Percentiles rank a stretch among this genome's conserved stretches.
These are phyloP conservation scores for Jacaranda copaia DNA, from an alignment of 257 asterid species.

Conservation along the genomic window DNA sequence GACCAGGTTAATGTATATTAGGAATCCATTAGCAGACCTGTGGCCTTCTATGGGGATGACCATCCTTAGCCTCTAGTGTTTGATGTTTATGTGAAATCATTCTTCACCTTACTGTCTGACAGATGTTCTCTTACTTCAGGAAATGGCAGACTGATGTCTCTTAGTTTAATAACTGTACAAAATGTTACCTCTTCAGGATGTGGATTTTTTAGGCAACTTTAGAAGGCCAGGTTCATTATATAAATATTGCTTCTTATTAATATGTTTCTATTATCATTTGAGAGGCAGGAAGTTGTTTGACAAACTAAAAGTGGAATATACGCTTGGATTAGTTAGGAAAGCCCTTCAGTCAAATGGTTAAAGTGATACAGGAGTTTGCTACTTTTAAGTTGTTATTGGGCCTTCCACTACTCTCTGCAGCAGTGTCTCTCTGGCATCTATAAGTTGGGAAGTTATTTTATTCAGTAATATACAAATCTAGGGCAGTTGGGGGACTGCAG, in stretches of 20 bases:
- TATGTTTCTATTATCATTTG: not conserved
- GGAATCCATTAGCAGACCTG: slow-evolving; percentile 17
- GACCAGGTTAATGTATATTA: not conserved
- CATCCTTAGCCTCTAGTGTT: slow-evolving; percentile 2
- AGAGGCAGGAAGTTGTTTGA: slow-evolving; percentile 1
- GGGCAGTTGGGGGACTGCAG: not conserved
- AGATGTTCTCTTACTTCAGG: not conserved
- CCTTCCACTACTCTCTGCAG: slow-evolving; percentile 19
- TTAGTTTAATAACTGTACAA: slow-evolving; percentile 9
- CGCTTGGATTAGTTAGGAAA: slow-evolving; percentile 7
- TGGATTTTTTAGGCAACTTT: slow-evolving; percentile 2
- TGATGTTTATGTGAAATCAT: slow-evolving; percentile 21
- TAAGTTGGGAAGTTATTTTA: not conserved
- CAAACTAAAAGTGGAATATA: not conserved
- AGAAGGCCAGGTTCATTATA: not conserved
- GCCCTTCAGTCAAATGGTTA: not conserved
- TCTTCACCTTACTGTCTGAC: slow-evolving; percentile 22
- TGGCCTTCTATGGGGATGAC: slow-evolving; percentile 16
- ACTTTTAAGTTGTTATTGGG: slow-evolving; percentile 11
- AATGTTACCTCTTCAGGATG: not conserved
- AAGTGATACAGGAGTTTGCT: not conserved
- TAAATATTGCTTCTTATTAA: not conserved
- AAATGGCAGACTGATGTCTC: slow-evolving; percentile 19
- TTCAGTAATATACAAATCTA: not conserved
- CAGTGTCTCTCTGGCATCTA: slow-evolving; percentile 22